Conservation (phyloP, 352 stramenopile genomes). For the Globisporangium viniferum region DNA sequence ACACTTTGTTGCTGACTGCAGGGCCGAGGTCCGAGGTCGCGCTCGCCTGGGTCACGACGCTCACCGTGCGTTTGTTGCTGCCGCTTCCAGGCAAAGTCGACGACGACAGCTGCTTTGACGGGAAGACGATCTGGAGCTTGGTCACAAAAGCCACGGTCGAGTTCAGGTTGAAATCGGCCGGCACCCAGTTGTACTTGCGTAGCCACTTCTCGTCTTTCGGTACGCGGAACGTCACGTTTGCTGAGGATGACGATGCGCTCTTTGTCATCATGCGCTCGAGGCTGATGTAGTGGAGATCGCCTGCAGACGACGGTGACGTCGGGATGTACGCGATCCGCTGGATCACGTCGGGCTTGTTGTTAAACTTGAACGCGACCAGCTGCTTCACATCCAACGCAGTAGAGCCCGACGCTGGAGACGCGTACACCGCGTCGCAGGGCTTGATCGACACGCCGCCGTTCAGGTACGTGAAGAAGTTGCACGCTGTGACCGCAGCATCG, state of each 20-base stretch:
- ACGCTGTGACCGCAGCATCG: not conserved
- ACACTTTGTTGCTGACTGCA: constrained; percentile 3
- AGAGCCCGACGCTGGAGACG: not conserved
- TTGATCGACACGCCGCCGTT: not conserved
- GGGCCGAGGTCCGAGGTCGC: not conserved
- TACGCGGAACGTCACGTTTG: not conserved
- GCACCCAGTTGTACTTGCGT: constrained; percentile 3
- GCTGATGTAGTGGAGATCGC: constrained; percentile 1
- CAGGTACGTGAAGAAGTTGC: constrained; percentile 1
- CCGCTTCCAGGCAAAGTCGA: not conserved
- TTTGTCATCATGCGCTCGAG: not conserved
- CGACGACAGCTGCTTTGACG: not conserved
- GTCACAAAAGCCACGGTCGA: constrained; percentile 1
- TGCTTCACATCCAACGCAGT: not conserved
- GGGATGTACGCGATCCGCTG: constrained; percentile 7
- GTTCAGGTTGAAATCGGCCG: not conserved
- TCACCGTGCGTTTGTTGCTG: not conserved
- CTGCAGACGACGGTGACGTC: not conserved
- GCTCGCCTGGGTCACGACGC: not conserved
- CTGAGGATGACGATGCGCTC: not conserved
- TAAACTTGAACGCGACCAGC: constrained; percentile 4
- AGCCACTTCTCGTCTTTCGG: constrained; percentile 1
- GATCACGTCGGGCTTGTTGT: constrained; percentile 2
- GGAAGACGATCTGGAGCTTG: constrained; percentile 1
- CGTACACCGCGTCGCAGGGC: not conserved